phyloP scores from a whole-genome alignment of 108 stramenopile species.

The Skeletonema grethae region DNA sequence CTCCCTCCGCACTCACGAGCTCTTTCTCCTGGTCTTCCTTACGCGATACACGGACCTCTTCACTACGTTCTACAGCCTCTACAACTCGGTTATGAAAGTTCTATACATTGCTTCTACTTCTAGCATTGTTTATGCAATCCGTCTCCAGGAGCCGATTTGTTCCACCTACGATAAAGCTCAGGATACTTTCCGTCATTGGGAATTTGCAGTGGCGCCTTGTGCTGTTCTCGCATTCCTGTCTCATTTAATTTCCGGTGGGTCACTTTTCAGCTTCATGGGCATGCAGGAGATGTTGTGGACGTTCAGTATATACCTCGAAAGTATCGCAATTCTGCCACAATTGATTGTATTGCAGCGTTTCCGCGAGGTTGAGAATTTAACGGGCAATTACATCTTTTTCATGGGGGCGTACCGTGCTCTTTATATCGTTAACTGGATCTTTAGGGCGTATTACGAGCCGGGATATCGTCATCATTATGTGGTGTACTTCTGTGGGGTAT shows the following conservation, averaged over 20 bases:
- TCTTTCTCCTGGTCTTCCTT: constrained; percentile 96
- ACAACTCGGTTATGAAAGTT: constrained; percentile 97
- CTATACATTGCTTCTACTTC: constrained; percentile 94
- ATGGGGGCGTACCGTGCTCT: constrained; percentile 97
- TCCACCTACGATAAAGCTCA: constrained; percentile 96
- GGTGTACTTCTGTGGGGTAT: constrained; percentile 91
- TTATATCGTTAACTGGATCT: constrained; percentile 99
- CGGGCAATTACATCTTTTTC: constrained; percentile 97
- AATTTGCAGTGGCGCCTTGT: constrained; percentile 96
- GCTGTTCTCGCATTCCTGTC: constrained; percentile 79
- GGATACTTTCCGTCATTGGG: constrained; percentile 97
- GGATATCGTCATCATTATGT: constrained; percentile 94
- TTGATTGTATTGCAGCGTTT: constrained; percentile 96
- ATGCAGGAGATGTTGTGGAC: constrained; percentile 92
- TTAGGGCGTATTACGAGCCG: constrained; percentile 85
- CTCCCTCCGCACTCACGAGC: constrained; percentile 97
- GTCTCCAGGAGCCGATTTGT: constrained; percentile 87
- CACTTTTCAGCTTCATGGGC: constrained; percentile 32
- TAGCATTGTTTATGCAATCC: constrained; percentile 94
- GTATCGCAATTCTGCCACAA: constrained; percentile 96
- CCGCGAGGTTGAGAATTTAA: constrained; percentile 97
- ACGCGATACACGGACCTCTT: constrained; percentile 92
- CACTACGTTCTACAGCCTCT: constrained; percentile 89
- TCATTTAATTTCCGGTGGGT: constrained; percentile 71
- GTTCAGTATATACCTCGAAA: constrained; percentile 96